Base-by-base conservation (phyloP, 1,284 basidiomycete genomes). In the Ganoderma boninense region DNA sequence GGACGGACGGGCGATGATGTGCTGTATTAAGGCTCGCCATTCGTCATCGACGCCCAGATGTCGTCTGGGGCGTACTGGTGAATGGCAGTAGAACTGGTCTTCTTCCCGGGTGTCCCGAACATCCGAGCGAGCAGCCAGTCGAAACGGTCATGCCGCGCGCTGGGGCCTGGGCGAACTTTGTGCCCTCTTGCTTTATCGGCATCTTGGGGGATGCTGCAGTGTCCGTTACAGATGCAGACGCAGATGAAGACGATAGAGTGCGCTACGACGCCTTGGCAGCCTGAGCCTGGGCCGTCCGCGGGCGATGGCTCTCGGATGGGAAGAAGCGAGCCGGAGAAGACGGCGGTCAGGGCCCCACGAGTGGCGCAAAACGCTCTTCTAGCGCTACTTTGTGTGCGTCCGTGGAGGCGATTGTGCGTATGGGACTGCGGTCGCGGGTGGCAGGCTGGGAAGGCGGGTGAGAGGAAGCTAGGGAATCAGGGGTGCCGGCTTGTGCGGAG, bases 341-440 rank as follows among this genome's bases (percentile, higher is more conserved):
- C 64, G 67, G 49, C 23, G 23, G 23, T 23, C 49, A 44, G 40
- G 56, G n/a, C 52, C 52, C 29, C 54, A 52, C 42, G 63, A 64
- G 67, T 69, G 61, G 64, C 65, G 49, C 66, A 65, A 68, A 54
- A 16, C 40, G 61, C 69, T 57, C 56, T 64, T 67, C 65, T 66
- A 62, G 60, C 60, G 63, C 44, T 26, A 52, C 29, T 57, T 64
- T 42, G 42, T 29, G 32, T 44, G 42, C 40, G 32, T 42, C n/a
- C 61, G 63, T 63, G n/a, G 62, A 56, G 60, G 60, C 23, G 32
- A 46, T 52, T 68, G 56, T 49, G 56, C 67, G 56, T 49, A 35
- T 38, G 67, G 35, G 56, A 64, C 64, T 57, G 35, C 23, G 23
- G 60, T 43, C 43, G 60, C 60, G n/a, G 14, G n/a, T 23, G 56